phyloP scores from a whole-genome alignment of 2,329 filamentous ascomycete species.

The Monilinia polystroma region DNA sequence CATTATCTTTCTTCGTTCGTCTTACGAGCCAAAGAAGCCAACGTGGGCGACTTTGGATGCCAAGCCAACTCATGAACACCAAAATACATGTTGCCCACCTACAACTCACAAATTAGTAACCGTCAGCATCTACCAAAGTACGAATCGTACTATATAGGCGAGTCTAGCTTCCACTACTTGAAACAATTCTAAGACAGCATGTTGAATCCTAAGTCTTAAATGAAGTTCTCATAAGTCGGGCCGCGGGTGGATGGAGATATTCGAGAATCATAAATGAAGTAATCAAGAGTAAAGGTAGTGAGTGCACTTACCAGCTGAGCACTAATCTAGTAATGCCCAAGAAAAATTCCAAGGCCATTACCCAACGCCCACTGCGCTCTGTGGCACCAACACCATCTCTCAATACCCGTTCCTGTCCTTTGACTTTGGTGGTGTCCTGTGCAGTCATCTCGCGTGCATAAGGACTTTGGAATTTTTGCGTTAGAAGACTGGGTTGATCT shows the following conservation, averaged over 20 bases:
- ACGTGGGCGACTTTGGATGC: constrained; percentile 60
- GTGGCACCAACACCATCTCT: constrained; percentile 73
- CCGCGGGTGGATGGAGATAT: too few relatives aligned
- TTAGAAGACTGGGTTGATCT: constrained; percentile 38
- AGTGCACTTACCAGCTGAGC: constrained; percentile 43
- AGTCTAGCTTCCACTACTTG: neutral
- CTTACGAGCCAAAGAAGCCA: constrained; percentile 54
- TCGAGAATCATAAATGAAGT: neutral
- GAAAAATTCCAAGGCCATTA: constrained; percentile 73
- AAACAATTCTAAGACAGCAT: neutral
- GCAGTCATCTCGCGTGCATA: constrained; percentile 71
- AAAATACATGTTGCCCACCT: constrained; percentile 35
- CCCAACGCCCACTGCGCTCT: constrained; percentile 76
- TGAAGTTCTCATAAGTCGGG: neutral
- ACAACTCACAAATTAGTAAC: neutral
- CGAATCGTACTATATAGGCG: neutral
- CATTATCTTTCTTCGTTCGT: constrained; percentile 32
- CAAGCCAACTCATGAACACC: constrained; percentile 53
- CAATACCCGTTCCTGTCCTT: constrained; percentile 46
- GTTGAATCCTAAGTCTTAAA: neutral
- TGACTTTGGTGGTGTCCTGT: constrained; percentile 50
- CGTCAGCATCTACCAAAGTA: neutral
- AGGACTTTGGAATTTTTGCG: constrained; percentile 52
- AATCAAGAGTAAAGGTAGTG: neutral
- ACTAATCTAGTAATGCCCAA: constrained; percentile 69